Evolutionary conservation across 176 grass and related monocot genomes (phyloP), one percentile per base, ranked within the genome.

Genomic region (Aegilops tauschii): DNA sequence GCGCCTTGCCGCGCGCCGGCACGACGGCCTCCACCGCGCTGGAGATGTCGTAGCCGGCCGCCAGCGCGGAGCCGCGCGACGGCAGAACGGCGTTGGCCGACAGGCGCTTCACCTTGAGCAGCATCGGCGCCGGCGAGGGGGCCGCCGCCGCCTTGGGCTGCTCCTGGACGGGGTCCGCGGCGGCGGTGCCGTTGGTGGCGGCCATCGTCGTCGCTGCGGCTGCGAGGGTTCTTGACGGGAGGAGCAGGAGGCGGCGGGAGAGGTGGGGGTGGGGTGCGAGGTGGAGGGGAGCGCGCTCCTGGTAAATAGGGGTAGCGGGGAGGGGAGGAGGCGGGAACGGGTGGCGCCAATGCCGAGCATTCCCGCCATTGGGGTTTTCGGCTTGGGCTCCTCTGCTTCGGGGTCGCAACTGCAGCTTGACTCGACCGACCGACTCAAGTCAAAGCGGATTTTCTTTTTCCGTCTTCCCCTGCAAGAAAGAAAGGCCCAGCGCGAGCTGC

Each of bases 1-100:
- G 89, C 14, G 92, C 90, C 58, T 89, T 92, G 13, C 92, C 93
- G 25, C 90, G 87, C n/a, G 90, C 93, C 20, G 87, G 90, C 45
- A 92, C 89, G 3, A 18, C 4, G 12, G 14, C 12, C 0, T 8
- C 7, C n/a, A 49, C 72, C 1, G 72, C 40, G 72, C 72, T 75
- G 72, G 71, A 74, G 23, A 74, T 40, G 71, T 74, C 71, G 71
- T 74, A 74, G 1, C 71, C 71, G 2, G 71, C 71, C 23, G 71
- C 71, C n/a, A 28, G 71, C 23, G 71, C 71, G 40, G 71, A 74
- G 40, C 11, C 42, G 42, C 71, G 71, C 1, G 71, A 74, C 12
- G 71, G 71, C 39, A 74, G 71, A 3, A 76, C 44, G 5, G 73
- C 73, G 44, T 50, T 50, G 25, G 73, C 40, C 6, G 73, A 76